Evolutionary conservation across 306 rosid species (phyloP).

Genomic region (Prunus persica): Prunus_persica_NCBIv2 NC_034011.1:20316001-20316500

Average conservation of each 20-base stretch:
- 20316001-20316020: constrained; percentile 2
- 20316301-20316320: background rate
- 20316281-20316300: background rate
- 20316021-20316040: background rate
- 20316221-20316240: constrained; percentile 6
- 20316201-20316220: background rate
- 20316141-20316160: background rate
- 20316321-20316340: background rate
- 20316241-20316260: background rate
- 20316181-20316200: no score
- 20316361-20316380: constrained; percentile 4
- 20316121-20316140: background rate
- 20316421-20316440: background rate
- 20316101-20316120: background rate
- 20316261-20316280: constrained; percentile 1
- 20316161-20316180: background rate
- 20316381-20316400: background rate
- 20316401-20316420: background rate
- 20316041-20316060: no score
- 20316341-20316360: constrained; percentile 12
- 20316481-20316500: background rate
- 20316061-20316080: no score
- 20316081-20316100: background rate
- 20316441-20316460: background rate
- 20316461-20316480: constrained; percentile 2